phyloP scores from a whole-genome alignment of 441 rosid species.

The Syzygium syzygioides region DNA sequence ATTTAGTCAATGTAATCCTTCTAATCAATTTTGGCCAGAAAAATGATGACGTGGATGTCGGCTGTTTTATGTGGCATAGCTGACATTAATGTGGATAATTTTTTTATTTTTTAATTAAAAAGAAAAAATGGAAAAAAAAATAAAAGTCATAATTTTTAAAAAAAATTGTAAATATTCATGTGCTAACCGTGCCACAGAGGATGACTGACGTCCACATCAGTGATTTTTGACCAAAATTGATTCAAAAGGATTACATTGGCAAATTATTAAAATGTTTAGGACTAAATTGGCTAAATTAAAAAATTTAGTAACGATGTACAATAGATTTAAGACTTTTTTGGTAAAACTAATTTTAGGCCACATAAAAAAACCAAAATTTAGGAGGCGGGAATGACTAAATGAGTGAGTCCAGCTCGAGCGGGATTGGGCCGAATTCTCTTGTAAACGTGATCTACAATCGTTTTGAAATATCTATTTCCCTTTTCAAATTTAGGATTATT shows the following conservation, averaged over 20 bases:
- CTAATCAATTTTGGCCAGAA: fast-evolving
- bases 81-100: not conserved
- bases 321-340: too few relatives aligned
- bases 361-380: not conserved
- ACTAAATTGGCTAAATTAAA: too few relatives aligned
- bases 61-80: fast-evolving
- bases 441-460: not conserved
- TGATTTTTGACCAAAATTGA: not conserved
- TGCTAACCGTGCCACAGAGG: fast-evolving
- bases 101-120: not conserved
- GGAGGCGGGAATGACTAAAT: not conserved
- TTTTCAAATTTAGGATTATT: not conserved
- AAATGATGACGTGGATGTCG: fast-evolving
- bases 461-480: not conserved
- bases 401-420: not conserved
- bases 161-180: not conserved
- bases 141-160: too few relatives aligned
- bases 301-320: too few relatives aligned
- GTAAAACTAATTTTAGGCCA: not conserved
- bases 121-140: not conserved
- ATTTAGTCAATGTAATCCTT: not conserved
- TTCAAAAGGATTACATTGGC: not conserved
- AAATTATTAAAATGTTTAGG: too few relatives aligned
- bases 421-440: not conserved
- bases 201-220: fast-evolving